Base-by-base conservation (phyloP, 257 asterid genomes). In the Solanum tacnaense region DNA sequence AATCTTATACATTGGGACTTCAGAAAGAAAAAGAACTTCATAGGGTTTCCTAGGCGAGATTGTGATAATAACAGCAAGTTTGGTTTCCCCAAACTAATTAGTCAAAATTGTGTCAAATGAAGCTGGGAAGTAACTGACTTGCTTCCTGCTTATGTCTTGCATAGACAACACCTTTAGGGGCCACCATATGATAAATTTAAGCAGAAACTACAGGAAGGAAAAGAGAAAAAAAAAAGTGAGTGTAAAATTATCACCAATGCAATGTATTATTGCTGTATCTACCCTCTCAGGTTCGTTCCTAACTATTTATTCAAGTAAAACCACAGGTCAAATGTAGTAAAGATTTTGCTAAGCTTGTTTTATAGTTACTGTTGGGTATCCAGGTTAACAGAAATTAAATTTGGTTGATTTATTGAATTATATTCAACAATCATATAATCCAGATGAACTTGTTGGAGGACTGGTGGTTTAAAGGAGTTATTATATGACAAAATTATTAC, bases 371-470 rank as follows among this genome's bases (percentile, higher is more conserved):
- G 62, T 78, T 39, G 79, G 29, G n/a, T 78, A 78, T 39, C 58
- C 49, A 2, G 32, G 31, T 75, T 74, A 36, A 38, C 56, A 38
- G 4, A 75, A 11, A 11, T 11, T 36, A 70, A 11, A 36, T 75
- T 75, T 75, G 83, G 21, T 75, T 75, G 56, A 11, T n/a, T 75
- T 75, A 38, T 36, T 75, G 21, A 75, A 25, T 36, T 21, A 75
- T 75, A 36, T 23, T 75, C 21, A 75, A 39, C 83, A 38, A 75
- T 23, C 83, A 38, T 75, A 34, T 32, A 32, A 32, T 32, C 35
- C 35, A 32, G 35, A 96, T 32, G 35, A 32, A 36, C 83, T 75
- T 78, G 9, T 78, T 78, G 84, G 84, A 13, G 65, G 62, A 79
- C 36, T 44, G 39, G 67, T 79, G 39, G 38, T 79, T 79, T 44